These are phyloP conservation scores for Starmera caribaea DNA, from an alignment of 805 yeast genomes.

Conservation along the genomic window DNA sequence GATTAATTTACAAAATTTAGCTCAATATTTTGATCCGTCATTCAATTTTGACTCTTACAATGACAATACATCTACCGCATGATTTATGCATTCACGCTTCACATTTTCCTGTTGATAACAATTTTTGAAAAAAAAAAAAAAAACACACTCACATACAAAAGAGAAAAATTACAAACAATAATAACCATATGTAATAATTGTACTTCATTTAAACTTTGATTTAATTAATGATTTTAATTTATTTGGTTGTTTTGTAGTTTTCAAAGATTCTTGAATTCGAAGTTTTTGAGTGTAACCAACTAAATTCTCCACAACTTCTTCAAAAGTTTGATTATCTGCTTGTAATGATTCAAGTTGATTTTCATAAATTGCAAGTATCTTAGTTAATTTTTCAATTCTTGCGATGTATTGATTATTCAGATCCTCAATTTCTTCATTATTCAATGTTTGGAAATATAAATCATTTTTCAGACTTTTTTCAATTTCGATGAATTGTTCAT, in stretches of 20 bases:
- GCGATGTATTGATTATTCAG: constrained; percentile 24
- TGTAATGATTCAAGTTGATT: constrained; percentile 36
- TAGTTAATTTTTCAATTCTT: constrained; percentile 28
- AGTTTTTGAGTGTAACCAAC: constrained; percentile 85
- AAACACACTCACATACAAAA: too few species aligned
- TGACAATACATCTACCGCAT: too few species aligned
- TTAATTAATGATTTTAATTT: constrained; percentile 4
- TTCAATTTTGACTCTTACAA: too few species aligned
- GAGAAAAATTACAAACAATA: too few species aligned
- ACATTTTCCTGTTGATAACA: too few species aligned
- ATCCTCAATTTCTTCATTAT: constrained; percentile 24
- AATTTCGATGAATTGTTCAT: constrained; percentile 7
- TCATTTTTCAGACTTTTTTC: constrained; percentile 12
- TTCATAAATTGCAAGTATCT: constrained; percentile 40
- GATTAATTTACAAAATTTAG: constrained; percentile 14
- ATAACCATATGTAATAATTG: too few species aligned
- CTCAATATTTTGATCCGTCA: background rate
- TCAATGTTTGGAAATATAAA: constrained; percentile 26
- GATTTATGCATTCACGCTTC: too few species aligned
- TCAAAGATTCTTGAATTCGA: constrained; percentile 34
- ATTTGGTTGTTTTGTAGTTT: constrained; percentile 4
- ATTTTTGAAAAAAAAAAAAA: too few species aligned
- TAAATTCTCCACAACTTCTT: constrained; percentile 79
- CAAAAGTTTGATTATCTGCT: constrained; percentile 68
- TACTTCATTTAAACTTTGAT: background rate